Base-by-base conservation (phyloP, 2,329 filamentous ascomycete genomes). In the Ophiostoma tasmaniense region DNA sequence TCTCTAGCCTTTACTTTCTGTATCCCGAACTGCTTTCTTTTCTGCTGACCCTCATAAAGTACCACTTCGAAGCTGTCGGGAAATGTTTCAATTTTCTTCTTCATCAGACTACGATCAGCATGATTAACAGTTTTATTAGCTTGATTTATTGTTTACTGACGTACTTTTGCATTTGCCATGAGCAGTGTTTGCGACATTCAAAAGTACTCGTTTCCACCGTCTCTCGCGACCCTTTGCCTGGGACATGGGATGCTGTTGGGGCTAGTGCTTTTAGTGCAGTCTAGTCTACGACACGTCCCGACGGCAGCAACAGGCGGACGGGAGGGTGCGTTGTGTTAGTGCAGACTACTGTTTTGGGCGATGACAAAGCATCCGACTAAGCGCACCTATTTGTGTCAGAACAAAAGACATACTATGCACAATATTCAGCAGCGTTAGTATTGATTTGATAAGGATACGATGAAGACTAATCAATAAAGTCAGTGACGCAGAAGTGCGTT, bases 251-350 rank as follows among this genome's bases (percentile, higher is more conserved):
- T 37, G 68, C 68, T 66, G 67, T 68, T 69, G 66, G 69, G 65
- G 20, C 68, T 71, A 71, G 71, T 66, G 69, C 66, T 30, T 55
- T 66, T 64, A 71, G 70, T 61, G 61, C 33, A 33, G 61, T 64
- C 61, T 64, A 64, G 33, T 11, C 61, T 70, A 67, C 71, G 71
- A 72, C 68, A 69, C 70, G 71, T 68, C 68, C 71, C 71, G 71
- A 52, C 70, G 71, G 71, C 70, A 70, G 66, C 68, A 37, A 70
- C 69, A 67, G 68, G 69, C 68, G 71, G 71, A 64, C 69, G 69
- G 69, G 69, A 71, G 68, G 65, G 45, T 68, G 67, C 70, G 69
- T 52, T 67, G 68, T 66, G 52, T 71, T 72, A 71, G 71, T 66
- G 70, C 66, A 68, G 45, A 33, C 67, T 70, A 69, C 30, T 30